phyloP scores from a whole-genome alignment of 1,139 yeast species.

The Candida sanyaensis region DNA sequence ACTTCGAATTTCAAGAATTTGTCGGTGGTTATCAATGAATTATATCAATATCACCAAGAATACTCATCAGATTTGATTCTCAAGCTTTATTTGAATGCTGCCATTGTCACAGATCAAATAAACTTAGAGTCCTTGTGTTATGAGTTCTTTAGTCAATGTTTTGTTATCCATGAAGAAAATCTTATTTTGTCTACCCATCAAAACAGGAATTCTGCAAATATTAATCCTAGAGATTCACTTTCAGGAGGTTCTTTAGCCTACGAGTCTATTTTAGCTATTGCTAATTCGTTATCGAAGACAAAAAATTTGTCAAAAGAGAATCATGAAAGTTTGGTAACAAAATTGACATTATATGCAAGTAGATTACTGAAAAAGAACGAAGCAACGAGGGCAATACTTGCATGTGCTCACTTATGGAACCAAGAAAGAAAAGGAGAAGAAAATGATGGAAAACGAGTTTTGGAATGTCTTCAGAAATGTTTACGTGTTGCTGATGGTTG shows the following conservation, averaged over 20 bases:
- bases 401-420: slow-evolving; percentile 85
- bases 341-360: slow-evolving; percentile 85
- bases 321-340: slow-evolving; percentile 79
- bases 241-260: slow-evolving; percentile 41
- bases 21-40: slow-evolving; percentile 70
- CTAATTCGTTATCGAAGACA: slow-evolving; percentile 62
- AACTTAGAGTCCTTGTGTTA: slow-evolving; percentile 59
- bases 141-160: slow-evolving; percentile 88
- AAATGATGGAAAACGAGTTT: slow-evolving; percentile 37
- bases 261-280: slow-evolving; percentile 46
- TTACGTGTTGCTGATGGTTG: slow-evolving; percentile 90
- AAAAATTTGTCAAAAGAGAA: slow-evolving; percentile 61
- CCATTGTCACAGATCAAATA: slow-evolving; percentile 76
- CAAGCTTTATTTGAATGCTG: slow-evolving; percentile 56
- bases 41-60: slow-evolving; percentile 54
- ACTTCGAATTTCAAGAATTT: slow-evolving; percentile 68
- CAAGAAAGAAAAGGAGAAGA: slow-evolving; percentile 11
- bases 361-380: slow-evolving; percentile 64
- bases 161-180: slow-evolving; percentile 83
- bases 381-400: slow-evolving; percentile 80
- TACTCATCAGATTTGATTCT: slow-evolving; percentile 49
- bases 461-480: slow-evolving; percentile 60
- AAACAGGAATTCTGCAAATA: slow-evolving; percentile 17
- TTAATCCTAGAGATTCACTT: slow-evolving; percentile 40
- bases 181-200: slow-evolving; percentile 27